Conservation (phyloP, 2,329 filamentous ascomycete species). For the Beauveria rudraprayagi region DNA sequence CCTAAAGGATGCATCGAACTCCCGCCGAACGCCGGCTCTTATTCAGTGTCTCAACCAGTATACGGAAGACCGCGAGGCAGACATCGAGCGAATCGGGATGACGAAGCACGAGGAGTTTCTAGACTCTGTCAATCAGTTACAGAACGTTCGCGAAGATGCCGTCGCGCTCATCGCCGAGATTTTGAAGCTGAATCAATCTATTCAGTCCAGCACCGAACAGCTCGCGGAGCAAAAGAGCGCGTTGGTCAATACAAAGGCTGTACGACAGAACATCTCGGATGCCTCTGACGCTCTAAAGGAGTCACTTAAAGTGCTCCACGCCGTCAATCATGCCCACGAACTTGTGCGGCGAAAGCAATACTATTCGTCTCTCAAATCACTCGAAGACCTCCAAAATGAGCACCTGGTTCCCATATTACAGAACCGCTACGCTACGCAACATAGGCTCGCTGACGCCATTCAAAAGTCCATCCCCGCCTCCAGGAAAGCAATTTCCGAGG, state of each 20-base stretch:
- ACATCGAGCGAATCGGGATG: conserved; percentile 91
- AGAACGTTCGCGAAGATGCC: conserved; percentile 83
- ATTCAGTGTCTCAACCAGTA: conserved; percentile 65
- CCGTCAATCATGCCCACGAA: conserved; percentile 91
- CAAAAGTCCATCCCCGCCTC: conserved; percentile 91
- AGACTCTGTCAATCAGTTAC: conserved; percentile 85
- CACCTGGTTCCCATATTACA: conserved; percentile 67
- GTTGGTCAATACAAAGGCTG: conserved; percentile 82
- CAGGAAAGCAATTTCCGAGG: conserved; percentile 87
- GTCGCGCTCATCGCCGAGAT: conserved; percentile 86
- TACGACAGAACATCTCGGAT: conserved; percentile 93
- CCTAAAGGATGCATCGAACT: conserved; percentile 78
- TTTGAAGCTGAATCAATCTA: conserved; percentile 83
- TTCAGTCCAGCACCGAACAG: conserved; percentile 90
- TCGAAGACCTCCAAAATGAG: conserved; percentile 94
- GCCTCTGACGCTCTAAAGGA: conserved; percentile 81
- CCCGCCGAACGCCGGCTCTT: conserved; percentile 64
- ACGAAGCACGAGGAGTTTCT: conserved; percentile 97
- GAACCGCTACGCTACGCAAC: conserved; percentile 84
- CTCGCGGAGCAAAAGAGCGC: conserved; percentile 91
- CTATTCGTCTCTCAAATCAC: conserved; percentile 84
- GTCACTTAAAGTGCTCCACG: conserved; percentile 82
- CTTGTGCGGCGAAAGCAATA: conserved; percentile 88
- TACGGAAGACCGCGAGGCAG: conserved; percentile 75
- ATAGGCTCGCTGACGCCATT: conserved; percentile 91